These are phyloP conservation scores for Russula sp. DNA, from an alignment of 768 basidiomycete species.

Conservation along the genomic window DNA sequence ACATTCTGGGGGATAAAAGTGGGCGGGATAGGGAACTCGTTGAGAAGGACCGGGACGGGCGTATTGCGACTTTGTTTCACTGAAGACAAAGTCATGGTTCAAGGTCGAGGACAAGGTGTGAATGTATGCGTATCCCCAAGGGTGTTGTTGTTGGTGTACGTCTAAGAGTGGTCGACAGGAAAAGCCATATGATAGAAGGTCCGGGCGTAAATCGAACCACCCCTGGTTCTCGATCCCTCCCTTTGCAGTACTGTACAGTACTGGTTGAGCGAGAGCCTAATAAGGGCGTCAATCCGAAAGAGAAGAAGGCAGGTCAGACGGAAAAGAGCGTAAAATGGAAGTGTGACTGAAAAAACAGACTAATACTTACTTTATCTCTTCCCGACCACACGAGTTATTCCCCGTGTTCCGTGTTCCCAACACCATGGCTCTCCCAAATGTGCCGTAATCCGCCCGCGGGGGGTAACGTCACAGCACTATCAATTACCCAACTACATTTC, in stretches of 20 bases:
- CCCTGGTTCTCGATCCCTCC: background rate
- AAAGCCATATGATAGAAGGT: conserved; percentile 1
- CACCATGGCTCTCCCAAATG: background rate
- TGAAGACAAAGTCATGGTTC: conserved; percentile 1
- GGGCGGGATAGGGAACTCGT: conserved; percentile 32
- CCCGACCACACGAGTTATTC: background rate
- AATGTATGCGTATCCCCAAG: conserved; percentile 5
- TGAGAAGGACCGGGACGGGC: conserved; percentile 30
- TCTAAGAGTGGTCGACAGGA: background rate
- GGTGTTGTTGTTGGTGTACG: background rate
- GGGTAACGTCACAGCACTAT: background rate
- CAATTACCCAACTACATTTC: background rate
- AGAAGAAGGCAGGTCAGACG: background rate
- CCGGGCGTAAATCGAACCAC: background rate
- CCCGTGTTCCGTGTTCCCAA: background rate
- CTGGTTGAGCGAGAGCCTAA: conserved; percentile 1
- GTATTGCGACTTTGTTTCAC: background rate
- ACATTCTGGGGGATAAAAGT: conserved; percentile 31
- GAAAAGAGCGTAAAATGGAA: conserved; percentile 9
- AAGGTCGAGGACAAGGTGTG: background rate
- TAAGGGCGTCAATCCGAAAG: conserved; percentile 15
- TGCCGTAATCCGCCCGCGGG: background rate
- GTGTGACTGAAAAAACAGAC: conserved; percentile 5
- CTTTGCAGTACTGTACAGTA: background rate
- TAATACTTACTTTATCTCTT: conserved; percentile 13